Percentiles rank a stretch among this genome's conserved stretches.
These are phyloP conservation scores for Backusella luteola DNA, from an alignment of 192 early-diverging fungal genomes.

Conservation along the genomic window DNA sequence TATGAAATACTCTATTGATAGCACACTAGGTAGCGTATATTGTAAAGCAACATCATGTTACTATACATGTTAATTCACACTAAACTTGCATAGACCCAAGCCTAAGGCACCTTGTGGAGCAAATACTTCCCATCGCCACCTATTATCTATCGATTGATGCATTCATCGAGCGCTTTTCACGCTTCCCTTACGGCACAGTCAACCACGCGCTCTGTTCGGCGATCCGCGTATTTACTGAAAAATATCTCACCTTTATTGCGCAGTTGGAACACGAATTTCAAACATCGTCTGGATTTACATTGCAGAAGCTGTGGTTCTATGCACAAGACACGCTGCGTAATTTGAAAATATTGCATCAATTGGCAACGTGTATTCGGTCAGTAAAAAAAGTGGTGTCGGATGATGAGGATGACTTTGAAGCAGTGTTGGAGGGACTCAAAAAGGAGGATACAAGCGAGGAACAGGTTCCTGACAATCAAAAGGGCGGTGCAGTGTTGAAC, in stretches of 20 bases:
- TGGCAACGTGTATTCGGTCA: slow-evolving; percentile 41
- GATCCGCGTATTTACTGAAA: slow-evolving; percentile 72
- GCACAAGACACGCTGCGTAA: slow-evolving; percentile 72
- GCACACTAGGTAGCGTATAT: slow-evolving; percentile 42
- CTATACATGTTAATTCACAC: too few species aligned
- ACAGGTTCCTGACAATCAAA: slow-evolving; percentile 46
- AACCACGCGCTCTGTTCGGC: slow-evolving; percentile 90
- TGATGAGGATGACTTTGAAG: slow-evolving; percentile 38
- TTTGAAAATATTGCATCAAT: slow-evolving; percentile 44
- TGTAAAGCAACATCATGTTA: not conserved
- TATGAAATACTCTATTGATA: slow-evolving; percentile 42
- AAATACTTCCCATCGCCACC: slow-evolving; percentile 75
- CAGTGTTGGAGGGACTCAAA: slow-evolving; percentile 40
- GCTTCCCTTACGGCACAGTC: slow-evolving; percentile 80
- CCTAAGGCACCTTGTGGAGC: slow-evolving; percentile 69
- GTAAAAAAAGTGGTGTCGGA: slow-evolving; percentile 31
- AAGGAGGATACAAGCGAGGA: slow-evolving; percentile 43
- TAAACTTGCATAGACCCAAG: slow-evolving; percentile 48
- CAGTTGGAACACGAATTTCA: slow-evolving; percentile 87
- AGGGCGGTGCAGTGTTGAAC: slow-evolving; percentile 79
- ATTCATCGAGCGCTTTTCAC: slow-evolving; percentile 73
- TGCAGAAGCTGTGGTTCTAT: slow-evolving; percentile 94
- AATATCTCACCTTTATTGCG: slow-evolving; percentile 80
- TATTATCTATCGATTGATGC: slow-evolving; percentile 74
- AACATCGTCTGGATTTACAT: slow-evolving; percentile 68